phyloP scores from a whole-genome alignment of 2,329 filamentous ascomycete genomes.

The Clonostachys rhizophaga region DNA sequence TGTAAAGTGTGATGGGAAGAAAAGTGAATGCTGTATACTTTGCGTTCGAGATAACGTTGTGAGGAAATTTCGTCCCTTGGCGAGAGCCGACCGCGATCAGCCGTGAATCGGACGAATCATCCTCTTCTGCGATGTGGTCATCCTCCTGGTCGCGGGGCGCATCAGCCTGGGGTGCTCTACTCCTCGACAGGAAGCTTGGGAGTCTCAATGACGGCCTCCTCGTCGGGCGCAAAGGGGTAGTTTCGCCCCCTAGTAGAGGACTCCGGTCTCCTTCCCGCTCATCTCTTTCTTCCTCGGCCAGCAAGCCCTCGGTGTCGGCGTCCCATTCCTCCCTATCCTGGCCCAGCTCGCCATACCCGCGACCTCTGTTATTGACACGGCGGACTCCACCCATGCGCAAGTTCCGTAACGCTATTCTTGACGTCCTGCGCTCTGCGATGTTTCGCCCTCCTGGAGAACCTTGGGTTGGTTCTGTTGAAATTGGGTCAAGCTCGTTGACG shows the following conservation, averaged over 20 bases:
- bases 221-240: conserved; percentile 14
- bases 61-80: conserved; percentile 74
- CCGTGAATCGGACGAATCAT: conserved; percentile 67
- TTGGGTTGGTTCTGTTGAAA: conserved; percentile 27
- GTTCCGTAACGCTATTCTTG: conserved; percentile 66
- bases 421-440: conserved; percentile 36
- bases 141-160: conserved; percentile 19
- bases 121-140: conserved; percentile 44
- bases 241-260: conserved; percentile 9
- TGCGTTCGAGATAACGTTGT: conserved; percentile 91
- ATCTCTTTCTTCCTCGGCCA: conserved; percentile 52
- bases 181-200: conserved; percentile 59
- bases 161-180: conserved; percentile 15
- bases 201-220: conserved; percentile 51
- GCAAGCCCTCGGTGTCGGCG: conserved; percentile 62
- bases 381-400: conserved; percentile 63
- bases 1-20: conserved; percentile 89
- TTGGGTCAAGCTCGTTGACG: conserved; percentile 73
- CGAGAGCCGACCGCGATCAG: conserved; percentile 69
- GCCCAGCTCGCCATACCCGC: conserved; percentile 57
- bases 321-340: conserved; percentile 49
- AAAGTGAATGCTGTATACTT: conserved; percentile 97
- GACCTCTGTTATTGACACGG: conserved; percentile 47
- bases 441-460: conserved; percentile 18
- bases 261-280: too few relatives aligned